Conservation (phyloP, 495 filamentous ascomycete species). For the Penicillium salamii region DNA sequence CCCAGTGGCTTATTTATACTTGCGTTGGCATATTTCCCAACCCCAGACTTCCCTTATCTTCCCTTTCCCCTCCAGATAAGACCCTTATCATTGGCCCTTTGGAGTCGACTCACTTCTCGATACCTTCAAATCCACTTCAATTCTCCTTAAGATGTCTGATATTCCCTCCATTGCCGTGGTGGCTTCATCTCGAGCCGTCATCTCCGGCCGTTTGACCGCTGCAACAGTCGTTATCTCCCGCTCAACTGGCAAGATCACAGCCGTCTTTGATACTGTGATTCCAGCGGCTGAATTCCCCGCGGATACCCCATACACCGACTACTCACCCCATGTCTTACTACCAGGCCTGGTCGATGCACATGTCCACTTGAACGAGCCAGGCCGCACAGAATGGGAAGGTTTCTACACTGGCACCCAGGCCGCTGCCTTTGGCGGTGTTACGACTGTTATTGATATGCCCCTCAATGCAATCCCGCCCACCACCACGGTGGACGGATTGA, state of each 20-base stretch:
- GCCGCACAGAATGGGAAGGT: conserved; percentile 97
- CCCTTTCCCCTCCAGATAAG: not conserved
- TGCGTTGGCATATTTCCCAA: conserved; percentile 5
- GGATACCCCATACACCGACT: conserved; percentile 72
- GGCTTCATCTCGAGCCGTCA: conserved; percentile 75
- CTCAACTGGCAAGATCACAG: conserved; percentile 77
- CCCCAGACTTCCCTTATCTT: conserved; percentile 18
- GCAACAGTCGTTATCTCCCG: conserved; percentile 79
- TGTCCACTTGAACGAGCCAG: conserved; percentile 97
- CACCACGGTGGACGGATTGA: conserved; percentile 78
- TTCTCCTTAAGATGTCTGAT: conserved; percentile 26
- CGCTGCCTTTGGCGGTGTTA: conserved; percentile 93
- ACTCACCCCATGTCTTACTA: conserved; percentile 82
- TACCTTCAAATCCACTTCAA: not conserved
- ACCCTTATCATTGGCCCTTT: not conserved
- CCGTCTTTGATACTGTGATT: conserved; percentile 70
- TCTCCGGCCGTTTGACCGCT: conserved; percentile 64
- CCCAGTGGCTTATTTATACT: conserved; percentile 30
- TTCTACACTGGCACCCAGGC: conserved; percentile 92
- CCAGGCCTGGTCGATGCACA: conserved; percentile 96
- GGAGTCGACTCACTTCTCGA: not conserved
- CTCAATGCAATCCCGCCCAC: conserved; percentile 96
- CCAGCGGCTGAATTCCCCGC: conserved; percentile 68
- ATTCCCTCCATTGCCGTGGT: conserved; percentile 63
- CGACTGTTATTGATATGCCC: conserved; percentile 98